Percentiles rank a stretch among this genome's conserved stretches.
These are phyloP conservation scores for Plantago coronopus DNA, from an alignment of 305 asterid genomes.

Conservation along the genomic window DNA sequence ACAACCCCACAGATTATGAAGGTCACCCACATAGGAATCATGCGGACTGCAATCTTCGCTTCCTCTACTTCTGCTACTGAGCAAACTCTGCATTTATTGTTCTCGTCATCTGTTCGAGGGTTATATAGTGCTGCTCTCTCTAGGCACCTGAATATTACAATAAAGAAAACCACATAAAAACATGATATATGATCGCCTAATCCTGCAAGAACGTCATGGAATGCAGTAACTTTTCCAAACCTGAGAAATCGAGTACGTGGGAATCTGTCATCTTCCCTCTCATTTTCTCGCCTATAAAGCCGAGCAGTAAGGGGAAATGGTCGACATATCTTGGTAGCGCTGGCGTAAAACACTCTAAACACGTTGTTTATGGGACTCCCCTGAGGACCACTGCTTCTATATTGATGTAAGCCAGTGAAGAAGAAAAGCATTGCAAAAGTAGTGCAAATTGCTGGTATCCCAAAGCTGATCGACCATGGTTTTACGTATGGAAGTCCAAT, in stretches of 20 bases:
- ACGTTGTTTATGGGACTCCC: constrained; percentile 41
- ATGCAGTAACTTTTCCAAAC: not conserved
- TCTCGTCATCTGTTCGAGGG: constrained; percentile 6
- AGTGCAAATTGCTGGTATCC: constrained; percentile 53
- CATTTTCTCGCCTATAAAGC: constrained; percentile 10
- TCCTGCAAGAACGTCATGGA: no score
- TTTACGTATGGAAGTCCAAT: constrained; percentile 45
- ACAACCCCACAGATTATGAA: constrained; percentile 42
- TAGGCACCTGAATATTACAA: constrained; percentile 25
- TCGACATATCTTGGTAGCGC: constrained; percentile 18
- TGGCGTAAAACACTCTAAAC: constrained; percentile 38
- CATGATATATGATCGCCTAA: not conserved
- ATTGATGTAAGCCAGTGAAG: constrained; percentile 24
- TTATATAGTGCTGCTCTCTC: constrained; percentile 39
- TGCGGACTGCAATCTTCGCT: constrained; percentile 27
- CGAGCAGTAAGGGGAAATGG: constrained; percentile 12
- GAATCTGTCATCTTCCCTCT: constrained; percentile 1
- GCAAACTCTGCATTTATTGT: constrained; percentile 27
- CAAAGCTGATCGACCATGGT: constrained; percentile 48
- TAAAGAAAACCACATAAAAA: not conserved
- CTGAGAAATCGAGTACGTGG: constrained; percentile 30
- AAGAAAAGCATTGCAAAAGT: constrained; percentile 37
- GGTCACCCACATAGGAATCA: constrained; percentile 48
- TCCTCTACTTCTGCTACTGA: constrained; percentile 33
- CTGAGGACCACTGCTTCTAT: not conserved